A percentile compares a stretch with the other conserved stretches of the same genome.
These are phyloP conservation scores for Metschnikowia matae DNA, from an alignment of 805 yeast genomes.

Conservation along the genomic window DNA sequence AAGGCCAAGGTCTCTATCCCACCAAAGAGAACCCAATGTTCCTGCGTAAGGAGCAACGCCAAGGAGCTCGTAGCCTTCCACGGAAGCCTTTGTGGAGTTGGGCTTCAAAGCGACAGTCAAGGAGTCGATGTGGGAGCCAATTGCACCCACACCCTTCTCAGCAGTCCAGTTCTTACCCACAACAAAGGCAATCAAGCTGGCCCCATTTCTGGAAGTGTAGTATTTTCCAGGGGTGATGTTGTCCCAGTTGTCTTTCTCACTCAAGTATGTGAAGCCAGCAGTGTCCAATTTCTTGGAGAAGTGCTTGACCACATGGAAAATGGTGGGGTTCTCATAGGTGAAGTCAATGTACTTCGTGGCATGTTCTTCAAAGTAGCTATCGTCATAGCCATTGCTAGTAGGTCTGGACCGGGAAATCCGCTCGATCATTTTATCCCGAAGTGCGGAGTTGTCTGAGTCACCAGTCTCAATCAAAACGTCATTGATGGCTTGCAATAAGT, in stretches of 20 bases:
- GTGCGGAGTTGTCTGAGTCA: slow-evolving; percentile 5
- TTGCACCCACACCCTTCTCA: slow-evolving; percentile 60
- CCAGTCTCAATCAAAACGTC: slow-evolving; percentile 9
- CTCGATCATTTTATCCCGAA: slow-evolving; percentile 9
- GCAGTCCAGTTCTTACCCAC: slow-evolving; percentile 66
- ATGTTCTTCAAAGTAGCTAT: slow-evolving; percentile 20
- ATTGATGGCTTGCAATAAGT: slow-evolving; percentile 13
- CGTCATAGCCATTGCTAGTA: slow-evolving; percentile 11
- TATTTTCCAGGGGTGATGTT: slow-evolving; percentile 49
- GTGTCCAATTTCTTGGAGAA: slow-evolving; percentile 46
- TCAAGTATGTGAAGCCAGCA: slow-evolving; percentile 60
- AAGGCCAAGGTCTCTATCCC: slow-evolving; percentile 82
- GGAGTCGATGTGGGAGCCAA: slow-evolving; percentile 77
- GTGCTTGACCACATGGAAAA: slow-evolving; percentile 62
- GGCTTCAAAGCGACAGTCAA: slow-evolving; percentile 71
- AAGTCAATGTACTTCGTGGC: slow-evolving; percentile 61
- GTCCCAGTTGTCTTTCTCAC: slow-evolving; percentile 60
- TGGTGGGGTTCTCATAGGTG: slow-evolving; percentile 70
- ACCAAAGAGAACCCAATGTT: slow-evolving; percentile 60
- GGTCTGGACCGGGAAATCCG: slow-evolving; percentile 6
- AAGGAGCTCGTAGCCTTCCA: slow-evolving; percentile 71
- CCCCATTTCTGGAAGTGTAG: slow-evolving; percentile 65
- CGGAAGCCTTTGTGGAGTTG: slow-evolving; percentile 50
- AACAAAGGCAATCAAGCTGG: slow-evolving; percentile 64
- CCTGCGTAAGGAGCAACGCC: slow-evolving; percentile 88